Evolutionary conservation across 2,329 filamentous ascomycete genomes (phyloP).

Genomic region (Arthrobotrys megalospora): DNA sequence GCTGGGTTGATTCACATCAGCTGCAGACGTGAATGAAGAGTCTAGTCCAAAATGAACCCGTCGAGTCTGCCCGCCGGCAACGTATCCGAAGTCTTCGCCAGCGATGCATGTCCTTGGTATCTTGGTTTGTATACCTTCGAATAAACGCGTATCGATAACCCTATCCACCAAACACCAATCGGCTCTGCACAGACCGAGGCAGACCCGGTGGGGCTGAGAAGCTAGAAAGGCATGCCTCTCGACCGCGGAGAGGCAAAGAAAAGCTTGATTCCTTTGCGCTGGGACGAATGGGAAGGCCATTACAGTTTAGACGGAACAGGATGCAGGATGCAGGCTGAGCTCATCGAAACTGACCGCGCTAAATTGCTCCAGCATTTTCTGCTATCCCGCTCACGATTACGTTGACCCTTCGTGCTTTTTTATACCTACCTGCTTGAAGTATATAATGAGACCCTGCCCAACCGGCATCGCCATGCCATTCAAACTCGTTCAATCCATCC

Average conservation of each 20-base stretch:
- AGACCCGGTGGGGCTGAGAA: conserved; percentile 36
- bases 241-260: conserved; percentile 25
- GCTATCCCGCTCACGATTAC: conserved; percentile 26
- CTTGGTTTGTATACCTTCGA: background rate
- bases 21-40: conserved; percentile 1
- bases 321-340: conserved; percentile 47
- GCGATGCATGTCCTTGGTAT: background rate
- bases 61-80: conserved; percentile 5
- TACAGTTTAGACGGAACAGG: conserved; percentile 20
- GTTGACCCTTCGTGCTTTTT: conserved; percentile 19
- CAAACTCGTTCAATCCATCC: background rate
- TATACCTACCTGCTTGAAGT: conserved; percentile 30
- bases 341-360: conserved; percentile 48
- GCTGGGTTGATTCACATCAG: conserved; percentile 45
- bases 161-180: conserved; percentile 11
- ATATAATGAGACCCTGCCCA: conserved; percentile 23
- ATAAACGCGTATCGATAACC: conserved; percentile 24
- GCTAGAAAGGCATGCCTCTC: conserved; percentile 10
- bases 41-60: background rate
- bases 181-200: conserved; percentile 16
- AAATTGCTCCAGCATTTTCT: conserved; percentile 36
- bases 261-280: conserved; percentile 46
- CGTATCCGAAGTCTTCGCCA: conserved; percentile 7
- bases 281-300: conserved; percentile 29
- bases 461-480: conserved; percentile 20